Conservation (phyloP, 257 asterid species). For the Eustoma russellianum region DNA sequence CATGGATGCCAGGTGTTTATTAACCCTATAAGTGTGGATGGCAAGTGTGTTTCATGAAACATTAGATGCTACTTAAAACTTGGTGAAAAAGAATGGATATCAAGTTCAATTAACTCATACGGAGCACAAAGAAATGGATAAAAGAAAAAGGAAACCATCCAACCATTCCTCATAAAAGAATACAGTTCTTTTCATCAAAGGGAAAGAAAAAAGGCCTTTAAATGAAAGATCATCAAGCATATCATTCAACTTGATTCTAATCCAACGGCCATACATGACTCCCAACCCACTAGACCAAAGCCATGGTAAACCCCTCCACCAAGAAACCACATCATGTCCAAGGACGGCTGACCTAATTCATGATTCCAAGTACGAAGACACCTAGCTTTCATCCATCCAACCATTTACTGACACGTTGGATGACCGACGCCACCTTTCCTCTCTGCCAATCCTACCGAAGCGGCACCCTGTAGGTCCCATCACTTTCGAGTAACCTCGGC, state of each 20-base stretch:
- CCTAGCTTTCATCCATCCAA: not conserved
- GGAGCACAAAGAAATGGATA: no score
- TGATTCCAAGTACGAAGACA: slow-evolving; percentile 23
- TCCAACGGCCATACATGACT: slow-evolving; percentile 16
- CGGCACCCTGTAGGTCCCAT: slow-evolving; percentile 19
- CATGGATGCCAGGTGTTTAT: no score
- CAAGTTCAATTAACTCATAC: no score
- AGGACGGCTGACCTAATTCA: slow-evolving; percentile 37
- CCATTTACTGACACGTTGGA: no score
- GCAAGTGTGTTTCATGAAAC: no score
- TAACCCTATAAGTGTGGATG: no score
- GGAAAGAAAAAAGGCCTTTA: not conserved
- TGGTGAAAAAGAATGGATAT: no score
- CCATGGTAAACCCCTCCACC: slow-evolving; percentile 38
- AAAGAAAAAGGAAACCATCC: no score
- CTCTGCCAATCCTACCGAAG: slow-evolving; percentile 2
- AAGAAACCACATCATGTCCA: slow-evolving; percentile 26
- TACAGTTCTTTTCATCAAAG: no score
- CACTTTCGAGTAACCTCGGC: slow-evolving; percentile 16
- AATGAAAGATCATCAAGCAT: not conserved
- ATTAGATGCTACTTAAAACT: no score
- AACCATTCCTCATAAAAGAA: no score
- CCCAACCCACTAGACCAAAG: slow-evolving; percentile 20
- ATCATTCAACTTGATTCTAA: slow-evolving; percentile 14
- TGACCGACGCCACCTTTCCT: slow-evolving; percentile 4